Conservation (phyloP, 192 early-diverging fungal genomes). For the Helicostylum pulchrum region DNA sequence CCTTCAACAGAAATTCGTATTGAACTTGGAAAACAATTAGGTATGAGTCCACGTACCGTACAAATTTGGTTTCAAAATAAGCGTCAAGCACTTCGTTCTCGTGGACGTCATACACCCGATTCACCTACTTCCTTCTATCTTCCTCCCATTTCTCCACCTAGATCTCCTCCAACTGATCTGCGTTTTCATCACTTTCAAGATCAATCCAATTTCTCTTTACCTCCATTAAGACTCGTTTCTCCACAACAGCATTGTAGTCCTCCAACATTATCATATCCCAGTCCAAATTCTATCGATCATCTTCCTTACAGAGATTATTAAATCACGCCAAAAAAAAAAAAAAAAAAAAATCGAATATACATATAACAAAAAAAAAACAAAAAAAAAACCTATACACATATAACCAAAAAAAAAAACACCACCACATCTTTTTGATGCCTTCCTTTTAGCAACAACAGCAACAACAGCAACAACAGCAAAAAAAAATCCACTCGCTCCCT, state of each 20-base stretch:
- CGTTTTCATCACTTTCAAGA: constrained; percentile 7
- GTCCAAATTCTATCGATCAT: constrained; percentile 18
- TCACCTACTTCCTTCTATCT: background rate
- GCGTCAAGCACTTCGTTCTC: constrained; percentile 52
- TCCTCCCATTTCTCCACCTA: constrained; percentile 16
- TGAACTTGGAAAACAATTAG: constrained; percentile 63
- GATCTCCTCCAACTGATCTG: constrained; percentile 2
- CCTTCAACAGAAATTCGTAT: constrained; percentile 73
- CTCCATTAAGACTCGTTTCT: constrained; percentile 19
- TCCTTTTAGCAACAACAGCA: no score
- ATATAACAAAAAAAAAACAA: no score
- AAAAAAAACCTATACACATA: no score
- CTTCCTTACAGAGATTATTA: constrained; percentile 12
- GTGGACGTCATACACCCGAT: constrained; percentile 9
- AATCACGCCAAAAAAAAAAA: background rate
- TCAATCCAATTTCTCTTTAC: background rate
- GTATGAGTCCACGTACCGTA: constrained; percentile 81
- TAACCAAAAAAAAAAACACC: no score
- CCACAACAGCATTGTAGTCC: constrained; percentile 7
- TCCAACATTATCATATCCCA: constrained; percentile 15
- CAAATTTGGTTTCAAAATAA: constrained; percentile 96
- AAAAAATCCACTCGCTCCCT: no score
- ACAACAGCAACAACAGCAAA: no score
- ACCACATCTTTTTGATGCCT: no score
- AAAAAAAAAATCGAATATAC: no score